Base-by-base conservation (phyloP, 805 yeast genomes). In the Metschnikowia proteae region DNA sequence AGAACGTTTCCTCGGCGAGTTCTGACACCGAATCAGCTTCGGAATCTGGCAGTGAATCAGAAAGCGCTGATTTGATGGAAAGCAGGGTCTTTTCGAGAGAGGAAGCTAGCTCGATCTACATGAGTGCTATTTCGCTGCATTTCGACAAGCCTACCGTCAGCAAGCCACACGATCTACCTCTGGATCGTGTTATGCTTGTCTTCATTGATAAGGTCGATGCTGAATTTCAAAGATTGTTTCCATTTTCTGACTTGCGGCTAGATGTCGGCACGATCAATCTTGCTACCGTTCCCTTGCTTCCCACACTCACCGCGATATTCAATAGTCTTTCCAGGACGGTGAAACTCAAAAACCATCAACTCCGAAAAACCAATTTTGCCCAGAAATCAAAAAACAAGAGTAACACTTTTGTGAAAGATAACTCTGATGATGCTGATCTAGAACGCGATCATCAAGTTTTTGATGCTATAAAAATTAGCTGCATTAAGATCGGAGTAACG, bases 51-150 rank as follows among this genome's bases (percentile, higher is more conserved):
- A 26, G 32, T 28, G 46, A 43, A 17, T 29, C 33, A 5, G 71
- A 63, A n/a, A 68, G 69, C 31, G 74, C 68, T 28, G 73, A 79
- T n/a, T 60, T 83, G 48, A 62, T 75, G 62, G 76, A 75, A 33
- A 83, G 89, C 57, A 76, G 80, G 67, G 70, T 82, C 33, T 84
- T 83, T 60, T 81, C 92, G 1, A 84, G 80, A 46, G 82, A 79
- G 44, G 86, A 84, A 48, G 85, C 88, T 1, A 75, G 81, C 41
- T 82, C 90, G 3, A 75, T 88, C 17, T 88, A 86, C 60, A 82
- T 87, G 91, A 87, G 95, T 64, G 95, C 96, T 2, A 72, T 84
- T 8, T 81, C 88, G 0, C 75, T 78, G 43, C 60, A 80, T 1
- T 67, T 75, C 43, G 62, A 47, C 22, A 36, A 45, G 4, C 23